Evolutionary conservation across 352 stramenopile genomes (phyloP), one percentile per base, ranked within the genome.

Genomic region (Pythium insidiosum): DNA sequence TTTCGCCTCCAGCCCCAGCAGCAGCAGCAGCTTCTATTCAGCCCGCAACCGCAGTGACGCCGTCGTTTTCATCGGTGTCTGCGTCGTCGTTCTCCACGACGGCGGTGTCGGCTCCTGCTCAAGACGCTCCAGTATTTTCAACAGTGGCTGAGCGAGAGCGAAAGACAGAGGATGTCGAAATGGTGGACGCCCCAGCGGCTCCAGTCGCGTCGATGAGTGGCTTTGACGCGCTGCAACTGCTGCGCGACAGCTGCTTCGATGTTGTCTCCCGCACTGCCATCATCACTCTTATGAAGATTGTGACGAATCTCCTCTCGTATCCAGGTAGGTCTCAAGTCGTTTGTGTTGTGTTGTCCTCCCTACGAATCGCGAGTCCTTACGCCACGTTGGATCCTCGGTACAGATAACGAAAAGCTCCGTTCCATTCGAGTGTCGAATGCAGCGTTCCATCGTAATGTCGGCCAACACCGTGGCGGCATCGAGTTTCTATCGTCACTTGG

Each of bases 321-420:
- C 74, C 69, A 67, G 79, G 82, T 92, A 63, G 15, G 40, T 29
- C 21, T 6, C 38, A 16, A 16, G 21, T 23, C n/a, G 28, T 37
- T 16, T 11, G 4, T 6, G 18, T 51, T 40, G 20, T 15, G 4
- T 47, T 52, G 4, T 33, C 16, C 15, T 35, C 6, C 28, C 28
- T 15, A 5, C 40, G 92, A 80, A 82, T 6, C 86, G 92, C 41
- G 63, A 86, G 11, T 93, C 87, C 34, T 51, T 89, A 50, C 78
- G 78, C 9, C 73, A 72, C n/a, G 90, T 94, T 11, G 68, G 73
- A 13, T 36, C 13, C 33, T 6, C 18, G 9, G 9, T 15, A 5
- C 40, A 94, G 83, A 82, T 6, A 88, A 93, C 41, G 63, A 86
- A 9, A 94, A 88, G 36, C 50, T 89, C 50, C 78, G 78, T 10